Percentiles rank a stretch among this genome's conserved stretches.
phyloP scores from a whole-genome alignment of 345 rosid genomes.

The Camelina laxa region DNA sequence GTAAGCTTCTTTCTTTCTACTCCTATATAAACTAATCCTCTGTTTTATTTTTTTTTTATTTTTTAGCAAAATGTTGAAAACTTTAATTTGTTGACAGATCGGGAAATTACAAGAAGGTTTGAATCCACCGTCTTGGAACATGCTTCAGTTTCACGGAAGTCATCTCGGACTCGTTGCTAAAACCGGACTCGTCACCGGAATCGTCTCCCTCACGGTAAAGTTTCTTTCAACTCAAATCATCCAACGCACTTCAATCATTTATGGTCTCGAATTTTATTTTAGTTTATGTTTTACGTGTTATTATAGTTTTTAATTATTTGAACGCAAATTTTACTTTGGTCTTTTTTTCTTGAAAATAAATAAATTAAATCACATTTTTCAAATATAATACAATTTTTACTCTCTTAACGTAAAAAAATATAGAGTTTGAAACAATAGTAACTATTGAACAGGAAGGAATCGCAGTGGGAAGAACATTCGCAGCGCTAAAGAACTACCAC shows the following conservation, averaged over 20 bases:
- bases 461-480: slow-evolving; percentile 98
- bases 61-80: not conserved
- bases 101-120: slow-evolving; percentile 86
- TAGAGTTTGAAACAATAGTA: not conserved
- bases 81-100: slow-evolving; percentile 51
- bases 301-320: not conserved
- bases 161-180: slow-evolving; percentile 72
- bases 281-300: not conserved
- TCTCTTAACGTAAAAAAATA: not conserved
- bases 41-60: not conserved
- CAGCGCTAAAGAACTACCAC: slow-evolving; percentile 81
- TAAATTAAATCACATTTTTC: no score
- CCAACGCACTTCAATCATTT: not conserved
- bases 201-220: slow-evolving; percentile 89
- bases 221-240: not conserved
- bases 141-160: slow-evolving; percentile 78
- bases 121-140: slow-evolving; percentile 93
- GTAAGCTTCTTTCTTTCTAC: slow-evolving; percentile 46
- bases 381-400: no score
- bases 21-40: slow-evolving; percentile 9
- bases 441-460: slow-evolving; percentile 83
- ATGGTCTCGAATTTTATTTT: not conserved
- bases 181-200: slow-evolving; percentile 87
- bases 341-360: not conserved
- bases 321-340: no score